Conservation (phyloP, 176 grass and related monocot species). For the Oryza australiensis region DNA sequence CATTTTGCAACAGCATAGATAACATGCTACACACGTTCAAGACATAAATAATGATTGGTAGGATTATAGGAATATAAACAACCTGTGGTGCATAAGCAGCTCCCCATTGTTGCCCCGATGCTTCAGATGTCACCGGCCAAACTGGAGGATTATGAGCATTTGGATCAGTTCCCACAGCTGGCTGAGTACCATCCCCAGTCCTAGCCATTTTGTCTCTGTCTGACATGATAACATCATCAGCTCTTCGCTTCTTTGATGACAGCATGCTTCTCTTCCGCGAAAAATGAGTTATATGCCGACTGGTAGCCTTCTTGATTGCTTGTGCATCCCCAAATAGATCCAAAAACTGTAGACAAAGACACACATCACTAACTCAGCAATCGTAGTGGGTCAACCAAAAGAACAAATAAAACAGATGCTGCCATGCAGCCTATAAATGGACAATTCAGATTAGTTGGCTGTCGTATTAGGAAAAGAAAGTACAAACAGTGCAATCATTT, state of each 20-base stretch:
- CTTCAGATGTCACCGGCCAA: slow-evolving; percentile 57
- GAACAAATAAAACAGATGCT: neutral
- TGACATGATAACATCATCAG: slow-evolving; percentile 70
- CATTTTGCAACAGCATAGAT: neutral
- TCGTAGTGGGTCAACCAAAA: neutral
- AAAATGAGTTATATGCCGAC: slow-evolving; percentile 67
- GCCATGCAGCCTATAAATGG: neutral
- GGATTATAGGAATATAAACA: slow-evolving; percentile 1
- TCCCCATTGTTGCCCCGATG: slow-evolving; percentile 63
- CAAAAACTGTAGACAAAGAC: slow-evolving; percentile 66
- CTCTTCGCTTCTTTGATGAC: slow-evolving; percentile 75
- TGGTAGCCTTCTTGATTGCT: slow-evolving; percentile 76
- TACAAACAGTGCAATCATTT: neutral
- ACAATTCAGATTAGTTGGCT: neutral
- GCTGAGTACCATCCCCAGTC: slow-evolving; percentile 53
- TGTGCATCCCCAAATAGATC: slow-evolving; percentile 93
- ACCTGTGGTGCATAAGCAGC: slow-evolving; percentile 73
- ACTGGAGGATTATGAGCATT: slow-evolving; percentile 61
- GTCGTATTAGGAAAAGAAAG: neutral
- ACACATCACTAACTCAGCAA: slow-evolving; percentile 15
- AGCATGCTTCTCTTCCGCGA: slow-evolving; percentile 62
- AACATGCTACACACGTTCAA: neutral
- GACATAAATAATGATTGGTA: neutral
- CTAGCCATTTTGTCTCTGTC: slow-evolving; percentile 75
- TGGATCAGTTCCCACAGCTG: slow-evolving; percentile 56